These are phyloP conservation scores for Cladosporium sp. DNA, from an alignment of 2,329 filamentous ascomycete species.

Conservation along the genomic window DNA sequence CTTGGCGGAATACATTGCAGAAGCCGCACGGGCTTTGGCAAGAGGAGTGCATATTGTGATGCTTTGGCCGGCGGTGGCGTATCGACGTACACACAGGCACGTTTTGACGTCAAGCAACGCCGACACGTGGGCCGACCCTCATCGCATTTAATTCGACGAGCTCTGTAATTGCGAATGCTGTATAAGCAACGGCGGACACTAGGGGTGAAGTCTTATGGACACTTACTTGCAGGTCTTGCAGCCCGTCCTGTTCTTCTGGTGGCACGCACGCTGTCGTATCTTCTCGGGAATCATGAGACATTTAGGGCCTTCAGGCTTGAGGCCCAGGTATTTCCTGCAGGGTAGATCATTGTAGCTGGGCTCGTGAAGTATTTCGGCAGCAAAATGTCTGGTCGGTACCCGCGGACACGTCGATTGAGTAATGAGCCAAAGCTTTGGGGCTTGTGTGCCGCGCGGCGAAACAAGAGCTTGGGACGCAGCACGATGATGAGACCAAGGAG, in stretches of 20 bases:
- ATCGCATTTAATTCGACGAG: slow-evolving; percentile 23
- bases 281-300: slow-evolving; percentile 8
- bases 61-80: not conserved
- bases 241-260: slow-evolving; percentile 10
- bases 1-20: not conserved
- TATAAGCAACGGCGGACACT: not conserved
- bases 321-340: not conserved
- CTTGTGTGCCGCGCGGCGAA: slow-evolving; percentile 9
- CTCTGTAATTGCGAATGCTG: not conserved
- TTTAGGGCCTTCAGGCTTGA: not conserved
- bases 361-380: not conserved
- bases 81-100: slow-evolving; percentile 1
- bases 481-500: not conserved
- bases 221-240: slow-evolving; percentile 17
- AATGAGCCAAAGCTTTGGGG: not conserved
- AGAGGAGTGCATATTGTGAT: not conserved
- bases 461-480: slow-evolving; percentile 1
- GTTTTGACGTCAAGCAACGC: slow-evolving; percentile 6
- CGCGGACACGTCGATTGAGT: slow-evolving; percentile 1
- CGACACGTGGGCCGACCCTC: slow-evolving; percentile 21
- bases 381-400: not conserved
- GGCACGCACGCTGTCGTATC: slow-evolving; percentile 8
- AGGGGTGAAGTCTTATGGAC: not conserved
- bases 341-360: not conserved
- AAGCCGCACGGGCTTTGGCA: slow-evolving; percentile 11